Percentiles rank a stretch among this genome's conserved stretches.
Conservation (phyloP, 345 rosid genomes). For the Ailanthus altissimus region DNA sequence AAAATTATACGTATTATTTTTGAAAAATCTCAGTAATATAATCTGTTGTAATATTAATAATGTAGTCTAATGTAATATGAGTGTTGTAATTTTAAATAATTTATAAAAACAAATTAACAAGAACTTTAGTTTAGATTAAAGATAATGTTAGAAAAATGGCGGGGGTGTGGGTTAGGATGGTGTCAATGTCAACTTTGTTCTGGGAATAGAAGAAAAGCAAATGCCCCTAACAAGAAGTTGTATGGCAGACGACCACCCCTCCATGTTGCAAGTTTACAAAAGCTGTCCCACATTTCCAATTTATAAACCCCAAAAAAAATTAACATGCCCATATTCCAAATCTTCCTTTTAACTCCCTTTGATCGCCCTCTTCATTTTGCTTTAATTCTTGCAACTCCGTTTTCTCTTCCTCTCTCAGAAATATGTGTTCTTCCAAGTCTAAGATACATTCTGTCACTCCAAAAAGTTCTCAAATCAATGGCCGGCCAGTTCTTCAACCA, state of each 20-base stretch:
- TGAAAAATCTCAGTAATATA: too few relatives aligned
- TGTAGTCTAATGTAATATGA: too few relatives aligned
- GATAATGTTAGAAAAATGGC: too few relatives aligned
- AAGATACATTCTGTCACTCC: slow-evolving; percentile 27
- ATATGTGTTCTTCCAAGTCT: slow-evolving; percentile 61
- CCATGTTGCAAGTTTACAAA: slow-evolving; percentile 36
- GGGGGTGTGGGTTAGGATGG: background rate
- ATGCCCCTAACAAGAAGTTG: slow-evolving; percentile 26
- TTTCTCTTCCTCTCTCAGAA: background rate
- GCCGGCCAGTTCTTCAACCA: slow-evolving; percentile 69
- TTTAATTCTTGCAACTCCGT: too few relatives aligned
- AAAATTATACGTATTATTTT: too few relatives aligned
- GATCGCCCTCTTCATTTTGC: background rate
- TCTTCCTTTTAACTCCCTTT: slow-evolving; percentile 9
- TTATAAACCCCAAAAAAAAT: slow-evolving; percentile 25
- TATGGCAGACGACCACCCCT: slow-evolving; percentile 38
- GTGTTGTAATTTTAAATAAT: too few relatives aligned
- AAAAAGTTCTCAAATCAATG: slow-evolving; percentile 44
- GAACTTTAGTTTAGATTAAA: too few relatives aligned
- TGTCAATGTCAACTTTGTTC: slow-evolving; percentile 21
- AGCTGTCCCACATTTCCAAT: slow-evolving; percentile 28
- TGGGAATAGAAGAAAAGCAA: slow-evolving; percentile 16
- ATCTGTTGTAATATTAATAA: too few relatives aligned
- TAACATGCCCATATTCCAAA: background rate
- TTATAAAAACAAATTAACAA: too few relatives aligned